phyloP scores from a whole-genome alignment of 192 early-diverging fungal genomes.

The Chytriomyces sp. region DNA sequence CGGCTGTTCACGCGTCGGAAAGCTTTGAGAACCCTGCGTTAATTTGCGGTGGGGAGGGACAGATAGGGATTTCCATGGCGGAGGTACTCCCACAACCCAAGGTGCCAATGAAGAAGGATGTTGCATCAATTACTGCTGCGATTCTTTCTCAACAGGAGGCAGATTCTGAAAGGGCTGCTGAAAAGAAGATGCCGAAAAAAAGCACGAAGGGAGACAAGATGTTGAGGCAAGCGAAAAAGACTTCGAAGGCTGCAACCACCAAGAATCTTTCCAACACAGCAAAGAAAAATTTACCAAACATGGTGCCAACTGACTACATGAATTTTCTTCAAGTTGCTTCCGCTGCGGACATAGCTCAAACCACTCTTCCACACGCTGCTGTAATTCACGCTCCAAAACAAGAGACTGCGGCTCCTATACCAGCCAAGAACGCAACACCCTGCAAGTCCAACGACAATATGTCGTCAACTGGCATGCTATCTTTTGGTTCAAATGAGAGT shows the following conservation, averaged over 20 bases:
- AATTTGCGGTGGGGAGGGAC: neutral
- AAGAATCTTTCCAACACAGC: neutral
- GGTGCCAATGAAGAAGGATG: neutral
- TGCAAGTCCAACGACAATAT: neutral
- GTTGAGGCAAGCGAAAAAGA: neutral
- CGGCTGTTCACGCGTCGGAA: neutral
- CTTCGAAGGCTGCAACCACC: neutral
- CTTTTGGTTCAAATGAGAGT: no score
- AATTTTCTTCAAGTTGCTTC: neutral
- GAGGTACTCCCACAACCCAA: slow-evolving; percentile 17
- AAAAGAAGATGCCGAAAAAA: no score
- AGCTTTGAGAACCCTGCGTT: neutral
- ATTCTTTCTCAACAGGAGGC: no score
- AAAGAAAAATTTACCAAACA: neutral
- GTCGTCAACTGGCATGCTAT: neutral
- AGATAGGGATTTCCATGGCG: slow-evolving; percentile 23
- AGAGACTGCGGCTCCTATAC: no score
- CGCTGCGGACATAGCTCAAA: neutral
- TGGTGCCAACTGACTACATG: neutral
- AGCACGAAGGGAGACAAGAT: neutral
- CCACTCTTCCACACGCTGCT: no score
- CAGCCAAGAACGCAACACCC: no score
- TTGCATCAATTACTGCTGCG: no score
- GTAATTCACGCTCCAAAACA: no score
- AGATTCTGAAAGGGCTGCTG: no score